A percentile compares a stretch with the other conserved stretches of the same genome.
Evolutionary conservation across 2,329 filamentous ascomycete genomes (phyloP).

Genomic region (Cladorrhinum sp.): DNA sequence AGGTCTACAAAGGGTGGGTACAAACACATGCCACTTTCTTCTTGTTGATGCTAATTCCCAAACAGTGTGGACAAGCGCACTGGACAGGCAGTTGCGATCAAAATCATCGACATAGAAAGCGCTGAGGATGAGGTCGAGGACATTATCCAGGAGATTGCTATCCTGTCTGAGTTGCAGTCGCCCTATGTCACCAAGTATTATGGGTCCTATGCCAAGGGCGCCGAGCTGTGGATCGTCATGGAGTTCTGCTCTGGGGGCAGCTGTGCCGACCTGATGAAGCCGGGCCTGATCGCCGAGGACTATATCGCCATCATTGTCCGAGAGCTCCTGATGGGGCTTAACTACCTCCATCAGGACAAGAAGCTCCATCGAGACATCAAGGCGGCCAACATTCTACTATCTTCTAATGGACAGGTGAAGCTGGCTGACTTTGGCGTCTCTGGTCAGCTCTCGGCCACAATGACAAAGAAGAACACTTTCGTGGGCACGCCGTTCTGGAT

Average conservation of each 20-base stretch:
- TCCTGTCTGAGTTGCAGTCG: slow-evolving; percentile 91
- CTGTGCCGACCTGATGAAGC: slow-evolving; percentile 93
- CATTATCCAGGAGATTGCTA: slow-evolving; percentile 98
- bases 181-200: slow-evolving; percentile 98
- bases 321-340: slow-evolving; percentile 83
- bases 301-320: slow-evolving; percentile 95
- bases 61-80: slow-evolving; percentile 86
- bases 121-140: slow-evolving; percentile 99
- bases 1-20: slow-evolving; percentile 91
- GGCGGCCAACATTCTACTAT: slow-evolving; percentile 88
- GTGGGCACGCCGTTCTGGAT: slow-evolving; percentile 99
- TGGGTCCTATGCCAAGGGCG: slow-evolving; percentile 92
- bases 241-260: slow-evolving; percentile 97
- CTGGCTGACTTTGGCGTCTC: slow-evolving; percentile 96
- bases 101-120: slow-evolving; percentile 97
- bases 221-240: slow-evolving; percentile 99
- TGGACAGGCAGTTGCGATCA: slow-evolving; percentile 93
- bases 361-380: slow-evolving; percentile 97
- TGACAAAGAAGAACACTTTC: slow-evolving; percentile 99
- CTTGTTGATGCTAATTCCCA: not conserved
- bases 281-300: slow-evolving; percentile 84
- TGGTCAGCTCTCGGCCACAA: slow-evolving; percentile 91
- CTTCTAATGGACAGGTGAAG: slow-evolving; percentile 91
- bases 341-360: slow-evolving; percentile 92
- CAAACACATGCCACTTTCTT: not conserved